Base-by-base conservation (phyloP, 106 monocot species). In the Posidonia australis region DNA sequence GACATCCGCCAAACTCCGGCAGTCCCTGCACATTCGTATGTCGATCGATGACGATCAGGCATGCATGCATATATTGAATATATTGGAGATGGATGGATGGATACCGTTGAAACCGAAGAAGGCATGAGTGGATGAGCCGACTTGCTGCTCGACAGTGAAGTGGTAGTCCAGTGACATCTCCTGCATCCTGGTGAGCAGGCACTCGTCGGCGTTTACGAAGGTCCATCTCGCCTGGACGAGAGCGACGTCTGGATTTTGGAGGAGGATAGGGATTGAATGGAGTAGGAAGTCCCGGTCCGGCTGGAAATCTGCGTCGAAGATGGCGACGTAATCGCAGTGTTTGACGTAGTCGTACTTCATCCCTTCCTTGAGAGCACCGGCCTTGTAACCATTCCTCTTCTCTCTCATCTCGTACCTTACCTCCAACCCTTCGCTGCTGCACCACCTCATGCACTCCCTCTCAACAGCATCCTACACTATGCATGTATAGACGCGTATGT, bases 111-210 rank as follows among this genome's bases (percentile, higher is more conserved):
- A 76, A 19, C 76, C 64, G 18, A 76, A 76, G 76, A 76, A 76
- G 30, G 76, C 76, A 32, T 48, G 18, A 32, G 64, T 65, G 30
- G 76, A 70, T 16, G 76, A 76, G 41, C 76, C 70, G 9, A 69
- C 63, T 27, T 76, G 62, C 64, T 76, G 76, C 54, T 76, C 76
- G 0, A 76, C 62, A 30, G 43, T 65, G 70, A 76, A 76, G 70
- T 76, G 76, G 64, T 76, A 76, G 62, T 76, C 69, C 19, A 76
- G 57, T 4, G 70, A 76, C 76, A 76, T 76, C 64, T 76, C 70
- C 43, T 76, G 76, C 28, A 76, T 64, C 54, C 76, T 63, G 5
- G 76, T 76, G 64, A 76, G 63, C 42, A 76, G 63, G 56, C 76
- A 76, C 68, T 76, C 76, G 42, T 70, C 70, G 21, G 76, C 51